phyloP scores from a whole-genome alignment of 176 grass and related monocot species.

The Aegilops umbellulata region DNA sequence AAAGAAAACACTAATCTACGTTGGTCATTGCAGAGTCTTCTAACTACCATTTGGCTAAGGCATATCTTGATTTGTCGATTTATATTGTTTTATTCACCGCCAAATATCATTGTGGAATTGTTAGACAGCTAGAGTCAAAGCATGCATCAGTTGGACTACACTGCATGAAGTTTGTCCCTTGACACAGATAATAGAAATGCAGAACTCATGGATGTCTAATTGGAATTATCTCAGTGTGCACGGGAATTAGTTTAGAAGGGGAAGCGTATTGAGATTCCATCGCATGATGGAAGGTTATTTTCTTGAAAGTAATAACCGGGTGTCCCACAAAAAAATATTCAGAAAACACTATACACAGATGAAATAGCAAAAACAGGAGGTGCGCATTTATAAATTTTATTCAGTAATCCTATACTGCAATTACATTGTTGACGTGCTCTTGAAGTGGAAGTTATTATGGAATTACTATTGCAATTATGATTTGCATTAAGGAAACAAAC shows the following conservation, averaged over 20 bases:
- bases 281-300: not conserved
- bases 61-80: not conserved
- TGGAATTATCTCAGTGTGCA: not conserved
- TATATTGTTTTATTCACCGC: conserved; percentile 1
- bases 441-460: not conserved
- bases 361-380: not conserved
- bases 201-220: not conserved
- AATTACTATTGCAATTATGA: not conserved
- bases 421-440: not conserved
- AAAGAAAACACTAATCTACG: not conserved
- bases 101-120: not conserved
- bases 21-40: not conserved
- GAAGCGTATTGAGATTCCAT: not conserved
- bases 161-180: not conserved
- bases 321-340: not conserved
- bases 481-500: not conserved
- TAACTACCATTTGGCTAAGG: not conserved
- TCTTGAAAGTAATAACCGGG: conserved; percentile 13
- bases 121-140: not conserved
- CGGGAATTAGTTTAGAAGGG: not conserved
- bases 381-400: not conserved
- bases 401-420: not conserved
- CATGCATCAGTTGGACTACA: not conserved
- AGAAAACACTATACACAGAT: not conserved
- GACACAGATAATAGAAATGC: not conserved